A percentile compares a stretch with the other conserved stretches of the same genome.
Conservation (phyloP, 1,139 yeast genomes). For the Magnusiomyces tetraspermus region DNA sequence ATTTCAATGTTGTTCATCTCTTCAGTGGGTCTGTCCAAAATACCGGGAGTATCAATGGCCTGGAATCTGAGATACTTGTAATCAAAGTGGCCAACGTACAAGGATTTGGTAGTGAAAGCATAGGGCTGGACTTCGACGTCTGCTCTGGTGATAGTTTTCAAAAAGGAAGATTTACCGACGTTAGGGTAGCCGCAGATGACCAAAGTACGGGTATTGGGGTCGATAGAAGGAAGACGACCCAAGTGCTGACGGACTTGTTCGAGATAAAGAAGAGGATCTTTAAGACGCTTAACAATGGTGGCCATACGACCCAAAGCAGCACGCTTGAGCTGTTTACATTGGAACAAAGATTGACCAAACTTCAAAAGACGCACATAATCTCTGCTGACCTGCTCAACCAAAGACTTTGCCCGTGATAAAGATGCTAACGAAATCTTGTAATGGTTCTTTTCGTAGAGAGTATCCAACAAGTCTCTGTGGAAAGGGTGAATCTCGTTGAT, state of each 20-base stretch:
- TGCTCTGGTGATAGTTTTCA: conserved; percentile 89
- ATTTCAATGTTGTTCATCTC: conserved; percentile 99
- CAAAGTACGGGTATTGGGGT: conserved; percentile 95
- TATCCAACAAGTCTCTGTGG: conserved; percentile 96
- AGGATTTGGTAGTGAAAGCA: conserved; percentile 93
- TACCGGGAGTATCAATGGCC: conserved; percentile 99
- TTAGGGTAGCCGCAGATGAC: conserved; percentile 98
- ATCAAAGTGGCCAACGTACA: conserved; percentile 95
- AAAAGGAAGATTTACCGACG: conserved; percentile 95
- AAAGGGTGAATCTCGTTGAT: conserved; percentile 97
- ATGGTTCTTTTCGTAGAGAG: conserved; percentile 94
- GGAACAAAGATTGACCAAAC: conserved; percentile 95
- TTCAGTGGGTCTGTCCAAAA: conserved; percentile 95
- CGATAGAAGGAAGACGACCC: conserved; percentile 96
- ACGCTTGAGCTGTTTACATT: conserved; percentile 95
- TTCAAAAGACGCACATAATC: conserved; percentile 89
- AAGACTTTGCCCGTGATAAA: conserved; percentile 82
- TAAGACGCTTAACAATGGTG: conserved; percentile 85
- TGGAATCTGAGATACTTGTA: conserved; percentile 95
- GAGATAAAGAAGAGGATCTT: conserved; percentile 83
- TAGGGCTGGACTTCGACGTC: conserved; percentile 99
- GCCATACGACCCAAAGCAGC: conserved; percentile 99
- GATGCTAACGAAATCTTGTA: conserved; percentile 97
- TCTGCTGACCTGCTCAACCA: conserved; percentile 91
- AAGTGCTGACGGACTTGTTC: conserved; percentile 99